phyloP scores from a whole-genome alignment of 495 filamentous ascomycete genomes.

The Staphylotrichum longicolle region DNA sequence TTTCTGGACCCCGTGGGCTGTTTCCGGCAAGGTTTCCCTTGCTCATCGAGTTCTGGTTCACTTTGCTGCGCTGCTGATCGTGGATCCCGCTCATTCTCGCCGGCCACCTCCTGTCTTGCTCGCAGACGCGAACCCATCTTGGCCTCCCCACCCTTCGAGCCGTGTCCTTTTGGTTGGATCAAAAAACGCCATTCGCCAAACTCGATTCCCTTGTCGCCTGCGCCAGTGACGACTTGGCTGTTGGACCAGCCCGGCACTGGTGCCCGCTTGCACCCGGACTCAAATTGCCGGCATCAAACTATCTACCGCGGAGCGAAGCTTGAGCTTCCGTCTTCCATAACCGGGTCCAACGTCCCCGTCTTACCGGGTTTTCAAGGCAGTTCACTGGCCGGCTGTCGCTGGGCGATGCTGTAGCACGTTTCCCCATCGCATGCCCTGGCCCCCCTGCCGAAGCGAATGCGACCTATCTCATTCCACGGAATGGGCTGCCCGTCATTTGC shows the following conservation, averaged over 20 bases:
- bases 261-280: neutral
- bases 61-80: neutral
- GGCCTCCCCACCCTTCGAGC: too few species aligned
- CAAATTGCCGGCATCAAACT: neutral
- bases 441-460: slow-evolving; percentile 20
- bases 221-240: too few species aligned
- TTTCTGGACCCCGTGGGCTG: neutral
- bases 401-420: slow-evolving; percentile 1
- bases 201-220: too few species aligned
- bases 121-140: too few species aligned
- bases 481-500: slow-evolving; percentile 21
- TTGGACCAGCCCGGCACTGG: too few species aligned
- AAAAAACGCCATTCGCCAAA: too few species aligned
- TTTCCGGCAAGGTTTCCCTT: neutral
- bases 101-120: too few species aligned
- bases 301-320: neutral
- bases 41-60: neutral
- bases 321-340: neutral
- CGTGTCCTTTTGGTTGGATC: too few species aligned
- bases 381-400: neutral
- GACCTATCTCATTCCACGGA: neutral
- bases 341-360: neutral
- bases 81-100: neutral
- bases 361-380: neutral
- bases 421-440: slow-evolving; percentile 2